These are phyloP conservation scores for Entomortierella lignicola DNA, from an alignment of 192 early-diverging fungal genomes.

Conservation along the genomic window DNA sequence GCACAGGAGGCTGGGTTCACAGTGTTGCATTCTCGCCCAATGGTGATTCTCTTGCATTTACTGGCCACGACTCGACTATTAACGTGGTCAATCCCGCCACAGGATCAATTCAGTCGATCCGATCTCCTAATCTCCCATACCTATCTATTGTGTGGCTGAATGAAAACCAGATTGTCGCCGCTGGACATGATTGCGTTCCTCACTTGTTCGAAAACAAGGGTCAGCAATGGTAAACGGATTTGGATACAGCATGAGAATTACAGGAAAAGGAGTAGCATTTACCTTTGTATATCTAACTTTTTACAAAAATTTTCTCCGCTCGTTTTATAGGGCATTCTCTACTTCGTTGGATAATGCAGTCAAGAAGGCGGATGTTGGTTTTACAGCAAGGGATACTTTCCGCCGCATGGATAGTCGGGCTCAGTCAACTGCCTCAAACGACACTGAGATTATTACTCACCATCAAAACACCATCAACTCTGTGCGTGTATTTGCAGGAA, in stretches of 20 bases:
- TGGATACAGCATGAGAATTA: too few relatives aligned
- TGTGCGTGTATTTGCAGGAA: constrained; percentile 65
- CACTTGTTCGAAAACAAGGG: constrained; percentile 76
- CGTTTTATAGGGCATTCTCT: constrained; percentile 55
- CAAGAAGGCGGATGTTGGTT: constrained; percentile 68
- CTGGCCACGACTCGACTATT: constrained; percentile 88
- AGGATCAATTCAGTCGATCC: constrained; percentile 67
- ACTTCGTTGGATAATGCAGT: constrained; percentile 85
- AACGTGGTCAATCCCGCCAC: constrained; percentile 78
- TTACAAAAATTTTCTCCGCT: too few relatives aligned
- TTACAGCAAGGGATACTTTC: constrained; percentile 88
- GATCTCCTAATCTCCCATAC: constrained; percentile 78
- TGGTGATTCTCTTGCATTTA: constrained; percentile 88
- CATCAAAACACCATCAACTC: constrained; percentile 98
- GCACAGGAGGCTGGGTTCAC: constrained; percentile 92
- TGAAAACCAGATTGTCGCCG: constrained; percentile 82
- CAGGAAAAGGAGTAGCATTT: too few relatives aligned
- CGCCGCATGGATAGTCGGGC: constrained; percentile 91
- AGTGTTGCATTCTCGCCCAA: constrained; percentile 91
- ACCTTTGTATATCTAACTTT: too few relatives aligned
- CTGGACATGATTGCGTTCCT: constrained; percentile 95
- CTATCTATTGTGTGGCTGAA: constrained; percentile 81
- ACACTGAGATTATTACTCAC: constrained; percentile 80
- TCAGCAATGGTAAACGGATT: constrained; percentile 64
- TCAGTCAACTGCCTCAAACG: constrained; percentile 66